phyloP scores from a whole-genome alignment of 2,329 filamentous ascomycete species.

The Fusarium sp. region DNA sequence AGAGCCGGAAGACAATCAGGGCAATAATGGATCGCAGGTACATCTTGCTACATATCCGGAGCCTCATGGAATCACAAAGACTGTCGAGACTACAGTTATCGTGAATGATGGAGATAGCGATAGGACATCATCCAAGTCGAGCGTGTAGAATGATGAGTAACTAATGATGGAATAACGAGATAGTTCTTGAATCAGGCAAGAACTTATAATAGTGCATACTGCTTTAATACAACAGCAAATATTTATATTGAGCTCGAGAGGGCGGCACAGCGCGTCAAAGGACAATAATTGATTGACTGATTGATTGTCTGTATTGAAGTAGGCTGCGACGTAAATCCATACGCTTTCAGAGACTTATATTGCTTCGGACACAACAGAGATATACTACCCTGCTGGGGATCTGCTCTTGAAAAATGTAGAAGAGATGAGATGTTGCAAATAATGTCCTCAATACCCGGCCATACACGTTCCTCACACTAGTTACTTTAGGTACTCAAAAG shows the following conservation, averaged over 20 bases:
- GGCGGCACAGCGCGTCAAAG: too few relatives aligned
- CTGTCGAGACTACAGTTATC: constrained; percentile 27
- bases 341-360: too few relatives aligned
- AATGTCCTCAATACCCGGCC: too few relatives aligned
- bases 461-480: too few relatives aligned
- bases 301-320: too few relatives aligned
- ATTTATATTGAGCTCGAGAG: neutral
- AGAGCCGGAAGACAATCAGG: neutral
- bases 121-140: neutral
- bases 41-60: constrained; percentile 14
- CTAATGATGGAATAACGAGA: neutral
- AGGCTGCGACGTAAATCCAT: too few relatives aligned
- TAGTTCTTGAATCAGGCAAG: neutral
- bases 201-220: neutral
- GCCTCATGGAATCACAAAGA: constrained; percentile 28
- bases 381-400: too few relatives aligned
- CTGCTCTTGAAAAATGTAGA: too few relatives aligned
- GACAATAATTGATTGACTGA: too few relatives aligned
- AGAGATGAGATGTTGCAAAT: too few relatives aligned
- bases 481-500: neutral
- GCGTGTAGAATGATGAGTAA: neutral
- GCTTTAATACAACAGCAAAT: neutral
- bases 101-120: constrained; percentile 22
- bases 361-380: too few relatives aligned
- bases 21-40: constrained; percentile 16